Conservation (phyloP, 2,329 filamentous ascomycete species). For the Nemania bipapillata region DNA sequence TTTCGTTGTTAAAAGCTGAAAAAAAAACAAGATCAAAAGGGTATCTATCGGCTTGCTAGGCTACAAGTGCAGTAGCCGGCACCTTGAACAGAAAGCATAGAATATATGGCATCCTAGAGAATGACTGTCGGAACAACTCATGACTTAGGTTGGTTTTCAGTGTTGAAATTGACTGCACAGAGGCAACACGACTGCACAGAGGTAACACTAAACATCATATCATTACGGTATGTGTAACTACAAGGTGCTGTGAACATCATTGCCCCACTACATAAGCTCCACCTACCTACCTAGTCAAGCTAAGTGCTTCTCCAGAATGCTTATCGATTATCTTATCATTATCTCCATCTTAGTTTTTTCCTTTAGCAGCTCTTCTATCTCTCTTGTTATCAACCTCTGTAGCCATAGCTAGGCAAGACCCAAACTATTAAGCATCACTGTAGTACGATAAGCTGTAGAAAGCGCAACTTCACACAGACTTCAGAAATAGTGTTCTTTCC, state of each 20-base stretch:
- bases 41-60: no score
- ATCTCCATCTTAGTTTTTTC: conserved; percentile 17
- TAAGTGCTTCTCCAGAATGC: no score
- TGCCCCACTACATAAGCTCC: not conserved
- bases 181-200: no score
- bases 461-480: not conserved
- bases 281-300: not conserved
- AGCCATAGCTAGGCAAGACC: conserved; percentile 7
- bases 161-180: no score
- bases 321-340: conserved; percentile 25
- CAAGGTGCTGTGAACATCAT: no score
- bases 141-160: no score
- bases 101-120: no score
- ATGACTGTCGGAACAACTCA: no score
- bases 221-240: no score
- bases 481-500: not conserved
- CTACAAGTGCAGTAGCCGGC: no score
- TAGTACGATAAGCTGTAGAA: not conserved
- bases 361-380: not conserved
- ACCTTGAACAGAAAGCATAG: no score
- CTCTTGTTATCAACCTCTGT: conserved; percentile 42
- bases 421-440: not conserved
- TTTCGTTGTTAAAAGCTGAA: not conserved
- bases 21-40: not conserved
- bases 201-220: no score